Evolutionary conservation across 768 basidiomycete genomes (phyloP).

Genomic region (Pulveroboletus sp.): DNA sequence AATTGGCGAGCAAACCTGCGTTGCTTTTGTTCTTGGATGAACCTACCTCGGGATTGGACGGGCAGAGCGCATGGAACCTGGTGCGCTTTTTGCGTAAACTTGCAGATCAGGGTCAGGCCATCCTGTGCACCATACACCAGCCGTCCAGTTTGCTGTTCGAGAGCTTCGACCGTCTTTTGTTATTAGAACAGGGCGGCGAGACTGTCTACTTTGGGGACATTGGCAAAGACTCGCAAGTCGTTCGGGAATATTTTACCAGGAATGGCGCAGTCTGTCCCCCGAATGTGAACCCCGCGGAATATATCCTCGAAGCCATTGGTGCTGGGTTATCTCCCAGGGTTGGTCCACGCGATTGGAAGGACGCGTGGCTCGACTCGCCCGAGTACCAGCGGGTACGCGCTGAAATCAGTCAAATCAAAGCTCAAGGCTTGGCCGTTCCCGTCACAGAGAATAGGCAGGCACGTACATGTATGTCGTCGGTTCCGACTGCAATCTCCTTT

Average conservation of each 20-base stretch:
- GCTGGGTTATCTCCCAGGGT: slow-evolving; percentile 71
- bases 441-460: slow-evolving; percentile 37
- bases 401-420: slow-evolving; percentile 48
- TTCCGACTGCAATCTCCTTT: not conserved
- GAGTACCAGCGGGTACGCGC: slow-evolving; percentile 44
- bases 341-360: slow-evolving; percentile 81
- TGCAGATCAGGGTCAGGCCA: slow-evolving; percentile 82
- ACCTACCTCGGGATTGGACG: slow-evolving; percentile 55
- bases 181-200: slow-evolving; percentile 75
- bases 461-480: slow-evolving; percentile 43
- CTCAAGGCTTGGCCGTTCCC: slow-evolving; percentile 42
- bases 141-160: slow-evolving; percentile 85
- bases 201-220: slow-evolving; percentile 95
- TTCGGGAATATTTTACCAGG: slow-evolving; percentile 73
- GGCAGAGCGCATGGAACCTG: slow-evolving; percentile 74
- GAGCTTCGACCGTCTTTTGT: slow-evolving; percentile 70
- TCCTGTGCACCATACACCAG: slow-evolving; percentile 88
- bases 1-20: slow-evolving; percentile 69
- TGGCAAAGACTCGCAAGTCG: slow-evolving; percentile 61
- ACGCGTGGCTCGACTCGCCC: slow-evolving; percentile 74
- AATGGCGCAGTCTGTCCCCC: slow-evolving; percentile 69
- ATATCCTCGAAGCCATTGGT: slow-evolving; percentile 83
- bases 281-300: slow-evolving; percentile 77
- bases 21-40: slow-evolving; percentile 35
- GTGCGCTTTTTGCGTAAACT: slow-evolving; percentile 80